Conservation (phyloP, 257 asterid species). For the Craterostigma plantagineum region DNA sequence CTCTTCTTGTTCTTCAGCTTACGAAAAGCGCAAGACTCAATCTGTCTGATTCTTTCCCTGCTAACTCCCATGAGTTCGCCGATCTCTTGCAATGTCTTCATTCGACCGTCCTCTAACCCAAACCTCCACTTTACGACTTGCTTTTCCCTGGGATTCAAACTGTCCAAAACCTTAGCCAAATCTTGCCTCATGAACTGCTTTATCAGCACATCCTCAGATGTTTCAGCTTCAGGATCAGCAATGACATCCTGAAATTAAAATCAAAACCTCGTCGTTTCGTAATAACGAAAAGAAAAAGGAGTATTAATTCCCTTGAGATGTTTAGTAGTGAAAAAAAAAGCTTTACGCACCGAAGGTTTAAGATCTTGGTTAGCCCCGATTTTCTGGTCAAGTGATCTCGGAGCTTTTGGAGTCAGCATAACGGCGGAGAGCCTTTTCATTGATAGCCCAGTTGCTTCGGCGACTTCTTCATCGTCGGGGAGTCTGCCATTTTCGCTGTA, state of each 20-base stretch:
- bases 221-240: conserved; percentile 78
- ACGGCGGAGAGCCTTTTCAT: conserved; percentile 80
- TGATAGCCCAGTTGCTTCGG: conserved; percentile 73
- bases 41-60: conserved; percentile 82
- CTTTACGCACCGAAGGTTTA: conserved; percentile 49
- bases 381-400: conserved; percentile 89
- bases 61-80: conserved; percentile 90
- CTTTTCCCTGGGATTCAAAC: conserved; percentile 58
- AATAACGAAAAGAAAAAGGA: too few relatives aligned
- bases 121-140: conserved; percentile 70
- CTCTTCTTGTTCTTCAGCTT: conserved; percentile 89
- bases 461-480: conserved; percentile 66
- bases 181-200: conserved; percentile 76
- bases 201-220: conserved; percentile 55
- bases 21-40: conserved; percentile 75
- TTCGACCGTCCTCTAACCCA: conserved; percentile 77
- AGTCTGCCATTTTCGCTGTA: conserved; percentile 51
- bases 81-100: conserved; percentile 83
- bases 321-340: too few relatives aligned
- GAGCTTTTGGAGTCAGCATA: conserved; percentile 70
- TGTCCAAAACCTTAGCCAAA: conserved; percentile 53
- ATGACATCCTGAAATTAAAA: conserved; percentile 60
- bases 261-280: background rate
- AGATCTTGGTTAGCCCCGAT: conserved; percentile 56
- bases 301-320: too few relatives aligned